Percentiles rank a stretch among this genome's conserved stretches.
These are phyloP conservation scores for Dipteronia sinensis DNA, from an alignment of 345 rosid species.

Conservation along the genomic window DNA sequence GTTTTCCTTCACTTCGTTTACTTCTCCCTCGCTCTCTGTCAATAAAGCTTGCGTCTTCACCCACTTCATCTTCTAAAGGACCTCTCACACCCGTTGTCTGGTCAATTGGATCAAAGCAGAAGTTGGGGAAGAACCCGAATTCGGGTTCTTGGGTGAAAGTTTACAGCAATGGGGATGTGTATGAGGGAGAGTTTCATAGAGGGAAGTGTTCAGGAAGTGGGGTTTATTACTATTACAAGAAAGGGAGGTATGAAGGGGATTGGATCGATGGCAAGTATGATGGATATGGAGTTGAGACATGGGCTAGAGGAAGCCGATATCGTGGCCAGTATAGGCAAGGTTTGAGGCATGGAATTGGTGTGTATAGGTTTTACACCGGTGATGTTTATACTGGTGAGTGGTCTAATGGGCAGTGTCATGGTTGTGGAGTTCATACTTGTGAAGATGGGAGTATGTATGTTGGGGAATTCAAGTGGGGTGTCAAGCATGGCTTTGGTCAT, in stretches of 20 bases:
- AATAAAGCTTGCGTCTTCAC: conserved; percentile 39
- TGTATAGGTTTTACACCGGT: conserved; percentile 75
- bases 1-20: conserved; percentile 57
- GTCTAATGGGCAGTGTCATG: conserved; percentile 89
- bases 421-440: conserved; percentile 77
- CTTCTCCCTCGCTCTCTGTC: conserved; percentile 62
- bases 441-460: conserved; percentile 76
- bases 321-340: conserved; percentile 84
- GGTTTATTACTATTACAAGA: conserved; percentile 68
- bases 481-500: conserved; percentile 84
- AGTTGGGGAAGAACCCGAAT: conserved; percentile 42
- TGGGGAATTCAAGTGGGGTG: conserved; percentile 91
- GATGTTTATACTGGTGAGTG: conserved; percentile 90
- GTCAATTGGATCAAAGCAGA: conserved; percentile 83
- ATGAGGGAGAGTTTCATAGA: conserved; percentile 79
- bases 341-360: conserved; percentile 84
- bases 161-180: conserved; percentile 76
- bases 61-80: conserved; percentile 33
- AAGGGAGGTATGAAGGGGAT: conserved; percentile 83
- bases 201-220: conserved; percentile 88
- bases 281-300: conserved; percentile 83
- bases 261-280: conserved; percentile 86
- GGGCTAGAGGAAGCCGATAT: conserved; percentile 88
- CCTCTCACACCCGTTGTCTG: conserved; percentile 60
- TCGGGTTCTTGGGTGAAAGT: conserved; percentile 76